phyloP scores from a whole-genome alignment of 306 rosid genomes.

The Astragalus membranaceus region DNA sequence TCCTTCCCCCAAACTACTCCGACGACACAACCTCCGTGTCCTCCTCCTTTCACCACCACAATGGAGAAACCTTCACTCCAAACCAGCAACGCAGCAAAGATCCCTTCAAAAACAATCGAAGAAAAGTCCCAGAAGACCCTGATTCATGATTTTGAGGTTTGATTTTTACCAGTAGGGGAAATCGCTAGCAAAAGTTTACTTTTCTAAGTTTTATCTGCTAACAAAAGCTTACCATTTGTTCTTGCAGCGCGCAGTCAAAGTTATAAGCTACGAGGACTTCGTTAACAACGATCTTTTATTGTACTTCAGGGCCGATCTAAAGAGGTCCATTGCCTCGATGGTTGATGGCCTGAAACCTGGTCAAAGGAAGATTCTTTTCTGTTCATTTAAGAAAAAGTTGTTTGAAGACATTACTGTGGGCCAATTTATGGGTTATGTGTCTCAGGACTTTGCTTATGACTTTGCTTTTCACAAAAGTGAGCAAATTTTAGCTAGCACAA shows the following conservation, averaged over 20 bases:
- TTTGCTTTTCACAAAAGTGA: constrained; percentile 93
- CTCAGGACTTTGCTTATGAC: constrained; percentile 36
- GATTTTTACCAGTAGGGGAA: background rate
- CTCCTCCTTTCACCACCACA: background rate
- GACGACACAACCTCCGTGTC: constrained; percentile 32
- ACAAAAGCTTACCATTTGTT: background rate
- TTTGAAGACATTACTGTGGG: constrained; percentile 80
- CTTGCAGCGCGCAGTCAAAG: constrained; percentile 59
- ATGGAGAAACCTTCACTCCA: constrained; percentile 78
- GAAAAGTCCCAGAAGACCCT: constrained; percentile 85
- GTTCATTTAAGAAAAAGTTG: constrained; percentile 82
- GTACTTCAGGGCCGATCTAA: constrained; percentile 87
- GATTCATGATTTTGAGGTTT: constrained; percentile 88
- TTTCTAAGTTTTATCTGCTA: background rate
- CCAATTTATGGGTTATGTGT: constrained; percentile 86
- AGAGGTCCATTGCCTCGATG: constrained; percentile 91
- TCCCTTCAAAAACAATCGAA: constrained; percentile 63
- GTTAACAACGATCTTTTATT: constrained; percentile 87
- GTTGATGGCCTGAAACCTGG: constrained; percentile 97
- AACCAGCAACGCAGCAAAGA: constrained; percentile 52
- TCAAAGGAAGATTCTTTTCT: constrained; percentile 85
- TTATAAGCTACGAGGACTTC: constrained; percentile 75
- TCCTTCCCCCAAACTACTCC: background rate
- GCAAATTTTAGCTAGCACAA: constrained; percentile 80
- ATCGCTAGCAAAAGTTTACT: background rate